These are phyloP conservation scores for Epichloe bromicola DNA, from an alignment of 2,329 filamentous ascomycete genomes.

Conservation along the genomic window DNA sequence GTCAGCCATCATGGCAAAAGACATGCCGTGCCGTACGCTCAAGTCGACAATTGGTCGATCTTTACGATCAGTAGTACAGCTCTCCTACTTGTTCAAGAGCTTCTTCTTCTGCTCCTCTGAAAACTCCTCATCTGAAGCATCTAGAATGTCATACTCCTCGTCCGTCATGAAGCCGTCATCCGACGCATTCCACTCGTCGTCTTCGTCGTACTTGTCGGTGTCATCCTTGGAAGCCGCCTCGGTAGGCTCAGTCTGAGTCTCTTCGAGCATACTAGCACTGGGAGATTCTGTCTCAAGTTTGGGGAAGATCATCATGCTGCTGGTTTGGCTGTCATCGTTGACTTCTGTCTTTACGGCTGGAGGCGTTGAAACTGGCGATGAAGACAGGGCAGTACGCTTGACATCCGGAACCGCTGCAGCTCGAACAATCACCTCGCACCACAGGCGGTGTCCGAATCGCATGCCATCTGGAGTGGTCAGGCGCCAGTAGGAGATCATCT, in stretches of 20 bases:
- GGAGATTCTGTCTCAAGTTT: constrained; percentile 92
- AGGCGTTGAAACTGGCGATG: not conserved
- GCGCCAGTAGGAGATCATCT: constrained; percentile 91
- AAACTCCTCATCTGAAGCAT: constrained; percentile 85
- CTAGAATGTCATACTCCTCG: constrained; percentile 94
- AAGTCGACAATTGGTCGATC: not conserved
- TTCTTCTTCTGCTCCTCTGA: constrained; percentile 40
- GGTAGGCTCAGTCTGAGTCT: constrained; percentile 37
- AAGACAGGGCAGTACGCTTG: constrained; percentile 13
- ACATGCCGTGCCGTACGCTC: not conserved
- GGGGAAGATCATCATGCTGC: constrained; percentile 87
- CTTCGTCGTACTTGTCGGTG: constrained; percentile 26
- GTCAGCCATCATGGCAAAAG: constrained; percentile 7
- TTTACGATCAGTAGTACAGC: not conserved
- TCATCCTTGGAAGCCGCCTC: constrained; percentile 41
- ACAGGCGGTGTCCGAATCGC: constrained; percentile 85
- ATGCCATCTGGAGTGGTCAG: constrained; percentile 67
- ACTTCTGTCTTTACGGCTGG: constrained; percentile 15
- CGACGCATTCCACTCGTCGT: constrained; percentile 50
- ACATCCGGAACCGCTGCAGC: constrained; percentile 14
- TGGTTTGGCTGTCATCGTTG: constrained; percentile 13
- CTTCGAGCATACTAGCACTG: constrained; percentile 61
- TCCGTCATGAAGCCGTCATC: constrained; percentile 82
- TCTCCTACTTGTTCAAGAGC: constrained; percentile 23
- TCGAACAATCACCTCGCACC: constrained; percentile 79